Evolutionary conservation across 2,329 filamentous ascomycete species (phyloP), one percentile per base, ranked within the genome.

Genomic region (Fusarium sambucinum): DNA sequence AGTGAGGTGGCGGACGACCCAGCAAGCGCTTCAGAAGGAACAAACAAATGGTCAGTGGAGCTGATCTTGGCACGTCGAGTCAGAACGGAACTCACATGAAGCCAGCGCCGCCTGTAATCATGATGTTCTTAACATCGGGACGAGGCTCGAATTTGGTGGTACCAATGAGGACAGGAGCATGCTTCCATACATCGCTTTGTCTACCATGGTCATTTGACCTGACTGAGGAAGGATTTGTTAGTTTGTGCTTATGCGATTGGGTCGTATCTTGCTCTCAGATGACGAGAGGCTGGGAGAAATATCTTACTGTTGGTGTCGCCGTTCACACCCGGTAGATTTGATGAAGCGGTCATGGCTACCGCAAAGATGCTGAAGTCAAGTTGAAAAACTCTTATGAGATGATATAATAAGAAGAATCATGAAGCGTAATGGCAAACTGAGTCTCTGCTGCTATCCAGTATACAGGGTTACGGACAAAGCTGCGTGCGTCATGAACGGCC

Each of bases 71-170:
- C 53, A 35, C 48, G 23, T 23, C 17, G 38, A 44, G 56, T 42
- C 35, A 51, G 47, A 27, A 29, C 38, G 25, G 27, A 59, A 79
- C 90, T 79, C 83, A 93, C 91, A 95, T 94, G 83, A 96, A 96
- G 71, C 92, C 92, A 66, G 92, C 92, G 55, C 92, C 92, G 50
- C 92, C 92, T 21, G 92, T 95, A 67, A 96, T 86, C 85, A 95
- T 90, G 73, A 95, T 94, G 75, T 93, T 94, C 78, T 87, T 90
- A 55, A 92, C 88, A 78, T 91, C 88, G 25, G 85, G 81, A 7
- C 90, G 82, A 42, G 91, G 88, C 74, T 90, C 87, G 71, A 91
- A 94, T 68, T 87, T 88, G 63, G 90, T 92, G 69, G 84, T 89
- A 35, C 92, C 92, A 13, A 78, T 89, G 55, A 94, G 82, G 29